Evolutionary conservation across 2,329 filamentous ascomycete genomes (phyloP).

Genomic region (Alternaria sp.): DNA sequence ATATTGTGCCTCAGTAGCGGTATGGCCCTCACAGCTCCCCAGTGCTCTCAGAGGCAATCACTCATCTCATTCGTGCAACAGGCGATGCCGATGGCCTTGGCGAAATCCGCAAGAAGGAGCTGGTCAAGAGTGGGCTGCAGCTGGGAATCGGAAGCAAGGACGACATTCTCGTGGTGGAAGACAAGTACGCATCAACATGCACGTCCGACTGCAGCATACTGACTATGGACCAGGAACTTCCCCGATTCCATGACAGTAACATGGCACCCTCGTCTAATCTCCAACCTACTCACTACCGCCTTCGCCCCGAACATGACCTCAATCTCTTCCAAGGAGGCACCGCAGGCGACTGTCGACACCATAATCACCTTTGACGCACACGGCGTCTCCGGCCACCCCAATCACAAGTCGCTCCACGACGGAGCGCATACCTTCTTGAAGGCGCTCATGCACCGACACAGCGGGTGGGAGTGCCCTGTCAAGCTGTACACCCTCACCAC

Average conservation of each 20-base stretch:
- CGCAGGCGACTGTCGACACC: conserved; percentile 71
- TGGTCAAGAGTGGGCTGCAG: conserved; percentile 77
- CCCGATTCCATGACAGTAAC: conserved; percentile 84
- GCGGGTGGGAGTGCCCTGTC: conserved; percentile 74
- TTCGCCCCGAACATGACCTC: conserved; percentile 71
- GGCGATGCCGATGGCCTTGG: conserved; percentile 89
- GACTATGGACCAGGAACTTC: conserved; percentile 64
- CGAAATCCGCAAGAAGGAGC: conserved; percentile 79
- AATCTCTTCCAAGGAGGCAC: conserved; percentile 51
- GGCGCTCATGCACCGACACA: conserved; percentile 66
- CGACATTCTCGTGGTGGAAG: conserved; percentile 86
- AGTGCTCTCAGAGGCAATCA: background rate
- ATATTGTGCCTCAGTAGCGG: conserved; percentile 92
- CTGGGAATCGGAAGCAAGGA: conserved; percentile 77
- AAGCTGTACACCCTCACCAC: conserved; percentile 84
- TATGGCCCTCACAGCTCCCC: conserved; percentile 42
- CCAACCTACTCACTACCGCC: conserved; percentile 70
- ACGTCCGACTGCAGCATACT: conserved; percentile 13
- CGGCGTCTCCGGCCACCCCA: conserved; percentile 88
- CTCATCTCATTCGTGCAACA: conserved; percentile 40
- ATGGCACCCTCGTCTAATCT: conserved; percentile 77
- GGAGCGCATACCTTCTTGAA: conserved; percentile 78
- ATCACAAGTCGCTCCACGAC: conserved; percentile 88
- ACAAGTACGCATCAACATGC: conserved; percentile 59
- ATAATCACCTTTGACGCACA: conserved; percentile 87